Evolutionary conservation across 2,329 filamentous ascomycete genomes (phyloP).

Genomic region (Fusarium agapanthi): DNA sequence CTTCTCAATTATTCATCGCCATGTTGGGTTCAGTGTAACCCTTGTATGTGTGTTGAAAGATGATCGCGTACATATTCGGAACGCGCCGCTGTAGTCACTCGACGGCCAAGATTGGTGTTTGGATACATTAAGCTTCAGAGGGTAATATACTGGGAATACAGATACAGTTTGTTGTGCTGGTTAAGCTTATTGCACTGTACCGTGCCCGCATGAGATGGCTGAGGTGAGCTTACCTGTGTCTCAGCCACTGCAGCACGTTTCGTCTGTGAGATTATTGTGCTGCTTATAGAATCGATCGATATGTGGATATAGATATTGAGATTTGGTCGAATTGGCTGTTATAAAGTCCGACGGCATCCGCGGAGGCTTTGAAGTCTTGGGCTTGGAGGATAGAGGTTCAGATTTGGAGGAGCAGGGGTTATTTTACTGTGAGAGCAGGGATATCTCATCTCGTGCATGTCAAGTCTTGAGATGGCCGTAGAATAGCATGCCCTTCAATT

Average conservation of each 20-base stretch:
- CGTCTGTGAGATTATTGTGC: too few relatives aligned
- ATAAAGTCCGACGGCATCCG: slow-evolving; percentile 1
- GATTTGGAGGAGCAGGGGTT: neutral
- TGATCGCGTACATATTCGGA: neutral
- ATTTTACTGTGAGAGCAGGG: neutral
- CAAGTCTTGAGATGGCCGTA: neutral
- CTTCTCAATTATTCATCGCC: neutral
- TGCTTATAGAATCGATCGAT: too few relatives aligned
- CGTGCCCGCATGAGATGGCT: neutral
- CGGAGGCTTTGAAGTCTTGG: neutral
- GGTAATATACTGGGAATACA: neutral
- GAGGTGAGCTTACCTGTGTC: slow-evolving; percentile 8
- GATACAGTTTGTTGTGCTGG: neutral
- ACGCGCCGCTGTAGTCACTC: neutral
- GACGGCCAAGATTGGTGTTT: neutral
- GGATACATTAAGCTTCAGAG: neutral
- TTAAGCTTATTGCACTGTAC: slow-evolving; percentile 10
- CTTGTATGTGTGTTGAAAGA: neutral
- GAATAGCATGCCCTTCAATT: neutral
- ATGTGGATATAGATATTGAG: too few relatives aligned
- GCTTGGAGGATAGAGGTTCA: neutral
- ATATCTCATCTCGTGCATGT: neutral
- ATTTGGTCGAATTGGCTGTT: neutral
- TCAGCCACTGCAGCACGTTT: neutral
- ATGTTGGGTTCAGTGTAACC: neutral